These are phyloP conservation scores for Pelargonium nanum DNA, from an alignment of 345 rosid species.

Conservation along the genomic window DNA sequence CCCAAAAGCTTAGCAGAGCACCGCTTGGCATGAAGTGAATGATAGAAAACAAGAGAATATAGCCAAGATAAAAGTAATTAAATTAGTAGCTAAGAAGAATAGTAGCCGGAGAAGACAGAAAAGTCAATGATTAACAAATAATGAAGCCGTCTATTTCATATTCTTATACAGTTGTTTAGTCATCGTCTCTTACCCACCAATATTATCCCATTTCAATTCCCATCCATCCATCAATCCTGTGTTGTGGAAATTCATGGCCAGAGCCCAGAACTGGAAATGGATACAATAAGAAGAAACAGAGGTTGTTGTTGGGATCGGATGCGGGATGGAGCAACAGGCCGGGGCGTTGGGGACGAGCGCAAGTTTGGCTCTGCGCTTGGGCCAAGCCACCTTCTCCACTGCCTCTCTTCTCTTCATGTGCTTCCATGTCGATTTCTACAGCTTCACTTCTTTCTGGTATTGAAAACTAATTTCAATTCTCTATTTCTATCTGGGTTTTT, in stretches of 20 bases:
- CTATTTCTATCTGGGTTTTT: background rate
- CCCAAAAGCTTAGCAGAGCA: too few relatives aligned
- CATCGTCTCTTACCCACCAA: background rate
- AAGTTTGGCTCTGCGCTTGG: slow-evolving; percentile 53
- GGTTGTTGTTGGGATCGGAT: background rate
- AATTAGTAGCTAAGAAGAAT: too few relatives aligned
- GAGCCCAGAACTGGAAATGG: background rate
- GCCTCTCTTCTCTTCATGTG: slow-evolving; percentile 56
- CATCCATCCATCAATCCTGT: background rate
- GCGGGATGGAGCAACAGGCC: slow-evolving; percentile 24
- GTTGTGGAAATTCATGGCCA: background rate
- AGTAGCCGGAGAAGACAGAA: too few relatives aligned
- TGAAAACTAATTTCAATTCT: background rate
- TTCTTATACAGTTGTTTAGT: background rate
- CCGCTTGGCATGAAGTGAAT: too few relatives aligned
- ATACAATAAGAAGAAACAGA: background rate
- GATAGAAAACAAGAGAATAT: too few relatives aligned
- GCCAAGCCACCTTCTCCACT: slow-evolving; percentile 37
- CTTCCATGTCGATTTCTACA: slow-evolving; percentile 40
- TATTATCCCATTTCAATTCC: background rate
- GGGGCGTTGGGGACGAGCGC: slow-evolving; percentile 46
- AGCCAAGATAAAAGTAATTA: too few relatives aligned
- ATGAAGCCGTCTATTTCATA: background rate
- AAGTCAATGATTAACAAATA: background rate
- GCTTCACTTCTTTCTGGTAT: slow-evolving; percentile 58